phyloP scores from a whole-genome alignment of 1,284 basidiomycete genomes.

The Tremellales sp. region DNA sequence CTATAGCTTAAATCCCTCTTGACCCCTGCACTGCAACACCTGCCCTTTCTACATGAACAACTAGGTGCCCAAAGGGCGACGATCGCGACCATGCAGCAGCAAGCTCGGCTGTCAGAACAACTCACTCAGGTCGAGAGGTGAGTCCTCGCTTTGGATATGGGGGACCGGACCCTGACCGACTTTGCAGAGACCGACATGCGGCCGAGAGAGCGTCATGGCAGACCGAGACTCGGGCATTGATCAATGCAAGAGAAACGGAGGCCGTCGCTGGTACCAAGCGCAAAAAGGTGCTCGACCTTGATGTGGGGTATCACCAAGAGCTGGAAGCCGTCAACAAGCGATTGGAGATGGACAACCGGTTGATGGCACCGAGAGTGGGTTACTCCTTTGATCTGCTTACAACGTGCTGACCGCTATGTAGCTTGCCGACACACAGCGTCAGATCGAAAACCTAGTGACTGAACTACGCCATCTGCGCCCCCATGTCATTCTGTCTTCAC shows the following conservation, averaged over 20 bases:
- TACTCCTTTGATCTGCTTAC: background rate
- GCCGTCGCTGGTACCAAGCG: slow-evolving; percentile 29
- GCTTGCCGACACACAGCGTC: slow-evolving; percentile 44
- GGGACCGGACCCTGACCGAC: background rate
- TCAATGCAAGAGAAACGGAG: slow-evolving; percentile 30
- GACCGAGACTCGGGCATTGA: slow-evolving; percentile 34
- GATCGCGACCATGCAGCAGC: slow-evolving; percentile 39
- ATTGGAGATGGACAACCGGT: slow-evolving; percentile 46
- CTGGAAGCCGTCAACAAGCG: slow-evolving; percentile 46
- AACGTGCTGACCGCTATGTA: slow-evolving; percentile 13
- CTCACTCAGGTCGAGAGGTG: slow-evolving; percentile 36
- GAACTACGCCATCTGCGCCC: slow-evolving; percentile 45
- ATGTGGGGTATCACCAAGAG: slow-evolving; percentile 47
- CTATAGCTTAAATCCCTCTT: slow-evolving; percentile 33
- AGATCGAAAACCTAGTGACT: slow-evolving; percentile 46
- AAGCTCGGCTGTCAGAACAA: slow-evolving; percentile 28
- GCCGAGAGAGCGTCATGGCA: slow-evolving; percentile 41
- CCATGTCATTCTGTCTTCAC: slow-evolving; percentile 36
- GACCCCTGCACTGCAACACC: slow-evolving; percentile 15
- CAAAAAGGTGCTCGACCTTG: slow-evolving; percentile 35
- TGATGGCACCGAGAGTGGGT: slow-evolving; percentile 46
- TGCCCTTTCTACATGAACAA: slow-evolving; percentile 35
- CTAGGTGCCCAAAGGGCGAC: slow-evolving; percentile 38
- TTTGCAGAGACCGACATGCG: slow-evolving; percentile 27
- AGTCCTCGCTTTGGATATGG: slow-evolving; percentile 10